Base-by-base conservation (phyloP, 768 basidiomycete genomes). In the Mycena capillaripes region DNA sequence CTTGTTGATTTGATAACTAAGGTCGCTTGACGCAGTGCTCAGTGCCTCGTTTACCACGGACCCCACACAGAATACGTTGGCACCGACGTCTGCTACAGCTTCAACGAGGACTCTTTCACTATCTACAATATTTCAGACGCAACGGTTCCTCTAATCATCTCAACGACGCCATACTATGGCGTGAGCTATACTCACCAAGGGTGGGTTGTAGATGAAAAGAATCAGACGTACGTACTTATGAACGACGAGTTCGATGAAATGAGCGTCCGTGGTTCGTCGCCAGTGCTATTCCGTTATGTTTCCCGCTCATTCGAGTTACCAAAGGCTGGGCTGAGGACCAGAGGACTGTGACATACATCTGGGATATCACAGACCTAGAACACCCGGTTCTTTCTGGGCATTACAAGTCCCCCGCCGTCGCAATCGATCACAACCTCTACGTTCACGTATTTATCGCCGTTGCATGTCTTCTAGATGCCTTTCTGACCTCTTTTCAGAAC, bases 151-250 rank as follows among this genome's bases (percentile, higher is more conserved):
- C 6, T 70, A 66, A 74, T 80, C 46, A 81, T 81, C 50, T 80
- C 79, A 0, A 67, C 75, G 2, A 80, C 78, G 1, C 66, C 75
- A 56, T 81, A 81, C 70, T 76, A 77, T 25, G 80, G 80, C 53
- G 80, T 79, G 16, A 62, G 72, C 32, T 81, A 81, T 71, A 76
- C 80, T 34, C 80, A 81, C 73, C 80, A 81, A 64, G 80, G 80
- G 29, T 81, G 78, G 78, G 78, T 81, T 14, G 66, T 79, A n/a
- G 79, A 80, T 48, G 74, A 73, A 52, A 70, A 76, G 53, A 56
- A 78, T 56, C 80, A 81, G 65, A 59, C 66, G 25, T 79, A 76
- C 70, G 71, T 80, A 19, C 70, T 81, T 29, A 60, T 79, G 36
- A 79, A 81, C 59, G 80, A 81, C 48, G 80, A 81, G 62, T 79